These are phyloP conservation scores for Cladosporium oxysporum DNA, from an alignment of 2,329 filamentous ascomycete species.

Conservation along the genomic window DNA sequence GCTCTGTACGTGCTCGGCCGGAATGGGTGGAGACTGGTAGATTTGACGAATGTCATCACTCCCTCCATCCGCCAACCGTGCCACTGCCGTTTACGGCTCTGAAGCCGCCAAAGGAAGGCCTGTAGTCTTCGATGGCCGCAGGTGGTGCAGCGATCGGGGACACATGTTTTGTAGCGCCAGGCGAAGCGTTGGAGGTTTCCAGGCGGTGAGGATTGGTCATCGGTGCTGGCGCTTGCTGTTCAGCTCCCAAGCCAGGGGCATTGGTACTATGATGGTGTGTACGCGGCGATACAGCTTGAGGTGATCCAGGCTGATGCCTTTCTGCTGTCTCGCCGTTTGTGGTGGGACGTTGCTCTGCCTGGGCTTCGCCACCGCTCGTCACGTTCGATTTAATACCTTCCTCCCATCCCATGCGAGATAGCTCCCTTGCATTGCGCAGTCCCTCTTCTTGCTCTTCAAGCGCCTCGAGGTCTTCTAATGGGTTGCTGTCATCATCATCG, in stretches of 20 bases:
- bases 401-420: conserved; percentile 35
- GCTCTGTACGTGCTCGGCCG: not conserved
- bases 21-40: not conserved
- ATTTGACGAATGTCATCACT: not conserved
- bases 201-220: not conserved
- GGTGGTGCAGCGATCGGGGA: not conserved
- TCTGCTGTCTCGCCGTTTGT: not conserved
- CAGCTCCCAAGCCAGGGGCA: not conserved
- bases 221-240: not conserved
- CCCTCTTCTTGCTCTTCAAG: conserved; percentile 38
- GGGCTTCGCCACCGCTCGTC: not conserved
- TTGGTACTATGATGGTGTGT: not conserved
- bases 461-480: conserved; percentile 38
- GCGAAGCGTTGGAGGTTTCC: not conserved
- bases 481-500: conserved; percentile 38
- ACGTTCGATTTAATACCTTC: conserved; percentile 20
- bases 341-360: not conserved
- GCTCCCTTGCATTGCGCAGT: conserved; percentile 33
- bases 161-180: not conserved
- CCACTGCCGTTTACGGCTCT: conserved; percentile 14
- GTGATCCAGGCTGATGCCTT: not conserved
- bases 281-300: not conserved
- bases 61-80: conserved; percentile 6
- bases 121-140: not conserved
- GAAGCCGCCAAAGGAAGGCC: conserved; percentile 8